Percentiles rank a stretch among this genome's conserved stretches.
These are phyloP conservation scores for Rasamsonia emersonii DNA, from an alignment of 2,329 filamentous ascomycete genomes.

Conservation along the genomic window DNA sequence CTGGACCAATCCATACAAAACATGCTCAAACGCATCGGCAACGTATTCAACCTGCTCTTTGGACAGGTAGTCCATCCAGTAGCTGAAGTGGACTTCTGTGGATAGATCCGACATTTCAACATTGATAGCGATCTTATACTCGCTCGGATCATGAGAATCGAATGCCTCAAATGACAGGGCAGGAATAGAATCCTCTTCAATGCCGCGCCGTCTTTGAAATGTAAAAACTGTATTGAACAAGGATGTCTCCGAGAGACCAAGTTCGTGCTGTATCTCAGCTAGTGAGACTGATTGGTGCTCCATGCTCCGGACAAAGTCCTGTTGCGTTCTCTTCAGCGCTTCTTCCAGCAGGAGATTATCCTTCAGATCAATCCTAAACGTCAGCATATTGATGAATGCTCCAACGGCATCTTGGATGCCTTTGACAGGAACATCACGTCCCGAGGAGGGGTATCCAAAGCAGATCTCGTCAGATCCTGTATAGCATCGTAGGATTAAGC, in stretches of 20 bases:
- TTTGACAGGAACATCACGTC: slow-evolving; percentile 26
- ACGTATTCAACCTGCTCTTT: slow-evolving; percentile 20
- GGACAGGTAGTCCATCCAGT: slow-evolving; percentile 44
- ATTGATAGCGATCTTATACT: slow-evolving; percentile 21
- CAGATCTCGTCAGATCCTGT: slow-evolving; percentile 37
- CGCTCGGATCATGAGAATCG: slow-evolving; percentile 7
- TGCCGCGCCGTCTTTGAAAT: slow-evolving; percentile 10
- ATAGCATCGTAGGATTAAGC: slow-evolving; percentile 34
- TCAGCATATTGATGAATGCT: slow-evolving; percentile 13
- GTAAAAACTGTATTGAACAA: slow-evolving; percentile 26
- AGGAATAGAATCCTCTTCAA: slow-evolving; percentile 2
- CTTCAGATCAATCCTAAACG: slow-evolving; percentile 17
- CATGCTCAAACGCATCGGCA: slow-evolving; percentile 24
- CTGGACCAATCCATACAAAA: slow-evolving; percentile 20
- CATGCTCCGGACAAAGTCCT: slow-evolving; percentile 12
- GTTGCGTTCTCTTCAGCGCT: slow-evolving; percentile 14
- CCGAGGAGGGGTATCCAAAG: slow-evolving; percentile 36
- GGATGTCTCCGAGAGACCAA: slow-evolving; percentile 15
- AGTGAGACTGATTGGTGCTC: slow-evolving; percentile 15
- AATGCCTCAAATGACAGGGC: slow-evolving; percentile 5
- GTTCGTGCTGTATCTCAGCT: slow-evolving; percentile 17
- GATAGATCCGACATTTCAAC: slow-evolving; percentile 17
- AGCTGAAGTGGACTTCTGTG: slow-evolving; percentile 45
- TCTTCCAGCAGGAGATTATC: slow-evolving; percentile 17
- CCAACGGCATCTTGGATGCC: slow-evolving; percentile 31